Evolutionary conservation across 192 early-diverging fungal species (phyloP).

Genomic region (Rhizophagus sp.): DNA sequence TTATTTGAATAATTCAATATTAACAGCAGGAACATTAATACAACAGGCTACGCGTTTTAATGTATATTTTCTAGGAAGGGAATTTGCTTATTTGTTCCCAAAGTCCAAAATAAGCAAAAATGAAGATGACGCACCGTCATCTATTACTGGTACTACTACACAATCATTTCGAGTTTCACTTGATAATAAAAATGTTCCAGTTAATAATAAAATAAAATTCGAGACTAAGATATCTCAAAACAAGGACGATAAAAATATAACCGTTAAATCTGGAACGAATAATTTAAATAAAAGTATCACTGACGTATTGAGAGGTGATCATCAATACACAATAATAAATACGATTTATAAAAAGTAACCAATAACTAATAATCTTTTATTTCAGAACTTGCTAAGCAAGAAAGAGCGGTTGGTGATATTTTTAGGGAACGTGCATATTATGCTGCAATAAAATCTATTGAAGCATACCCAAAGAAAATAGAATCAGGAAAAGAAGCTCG

Average conservation of each 20-base stretch:
- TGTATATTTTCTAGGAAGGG: not conserved
- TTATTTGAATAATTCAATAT: not conserved
- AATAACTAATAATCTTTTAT: not conserved
- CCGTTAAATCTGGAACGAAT: not conserved
- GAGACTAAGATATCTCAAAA: too few species aligned
- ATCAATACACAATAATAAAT: not conserved
- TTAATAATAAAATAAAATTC: not conserved
- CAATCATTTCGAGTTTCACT: too few species aligned
- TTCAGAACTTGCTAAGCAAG: conserved; percentile 16
- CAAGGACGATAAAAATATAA: not conserved
- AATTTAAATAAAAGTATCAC: not conserved
- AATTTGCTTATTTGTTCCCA: not conserved
- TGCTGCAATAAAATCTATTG: conserved; percentile 21
- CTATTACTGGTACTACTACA: too few species aligned
- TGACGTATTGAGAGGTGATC: not conserved
- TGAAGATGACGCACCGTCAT: not conserved
- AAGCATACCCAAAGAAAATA: conserved; percentile 14
- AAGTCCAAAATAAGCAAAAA: not conserved
- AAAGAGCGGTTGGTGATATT: not conserved
- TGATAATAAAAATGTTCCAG: too few species aligned
- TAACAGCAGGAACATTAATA: not conserved
- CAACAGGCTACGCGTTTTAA: not conserved
- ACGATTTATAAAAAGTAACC: not conserved
- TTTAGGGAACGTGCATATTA: conserved; percentile 31
- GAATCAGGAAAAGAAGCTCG: conserved; percentile 28